Percentiles rank a stretch among this genome's conserved stretches.
Conservation (phyloP, 2,329 filamentous ascomycete species). For the Lecanoromycetidae sp. region DNA sequence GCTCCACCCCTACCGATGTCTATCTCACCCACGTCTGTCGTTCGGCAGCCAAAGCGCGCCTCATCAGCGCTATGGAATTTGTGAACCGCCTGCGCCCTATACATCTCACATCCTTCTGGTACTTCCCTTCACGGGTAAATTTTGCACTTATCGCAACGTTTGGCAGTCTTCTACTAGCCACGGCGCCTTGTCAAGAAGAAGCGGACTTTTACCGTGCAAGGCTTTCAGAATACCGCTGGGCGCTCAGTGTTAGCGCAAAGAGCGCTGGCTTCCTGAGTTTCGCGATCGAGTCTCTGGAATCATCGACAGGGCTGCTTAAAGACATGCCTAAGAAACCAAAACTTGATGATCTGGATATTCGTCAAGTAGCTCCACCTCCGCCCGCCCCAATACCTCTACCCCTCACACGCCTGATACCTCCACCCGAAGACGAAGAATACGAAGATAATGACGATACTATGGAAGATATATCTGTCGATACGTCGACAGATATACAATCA, state of each 20-base stretch:
- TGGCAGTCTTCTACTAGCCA: conserved; percentile 78
- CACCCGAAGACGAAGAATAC: conserved; percentile 6
- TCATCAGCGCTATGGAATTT: conserved; percentile 34
- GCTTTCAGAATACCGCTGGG: conserved; percentile 87
- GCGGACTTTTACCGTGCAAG: conserved; percentile 82
- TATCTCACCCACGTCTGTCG: conserved; percentile 30
- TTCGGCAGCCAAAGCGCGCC: conserved; percentile 31
- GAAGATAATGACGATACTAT: conserved; percentile 8
- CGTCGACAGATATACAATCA: conserved; percentile 7
- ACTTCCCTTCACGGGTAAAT: conserved; percentile 44
- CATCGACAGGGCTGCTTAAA: conserved; percentile 11
- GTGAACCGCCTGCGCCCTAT: conserved; percentile 33
- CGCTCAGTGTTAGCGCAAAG: conserved; percentile 58
- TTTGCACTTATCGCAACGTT: conserved; percentile 94
- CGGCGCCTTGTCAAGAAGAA: conserved; percentile 74
- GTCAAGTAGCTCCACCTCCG: conserved; percentile 9
- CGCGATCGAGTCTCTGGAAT: conserved; percentile 16
- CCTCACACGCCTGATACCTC: conserved; percentile 13
- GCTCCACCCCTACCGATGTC: conserved; percentile 21
- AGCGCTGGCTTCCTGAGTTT: conserved; percentile 17
- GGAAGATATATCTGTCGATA: conserved; percentile 8
- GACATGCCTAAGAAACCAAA: conserved; percentile 15
- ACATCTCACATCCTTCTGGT: conserved; percentile 38
- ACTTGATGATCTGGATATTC: conserved; percentile 11
- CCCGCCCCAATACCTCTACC: conserved; percentile 8